Conservation (phyloP, 345 rosid genomes). For the Litchi chinensis region DNA sequence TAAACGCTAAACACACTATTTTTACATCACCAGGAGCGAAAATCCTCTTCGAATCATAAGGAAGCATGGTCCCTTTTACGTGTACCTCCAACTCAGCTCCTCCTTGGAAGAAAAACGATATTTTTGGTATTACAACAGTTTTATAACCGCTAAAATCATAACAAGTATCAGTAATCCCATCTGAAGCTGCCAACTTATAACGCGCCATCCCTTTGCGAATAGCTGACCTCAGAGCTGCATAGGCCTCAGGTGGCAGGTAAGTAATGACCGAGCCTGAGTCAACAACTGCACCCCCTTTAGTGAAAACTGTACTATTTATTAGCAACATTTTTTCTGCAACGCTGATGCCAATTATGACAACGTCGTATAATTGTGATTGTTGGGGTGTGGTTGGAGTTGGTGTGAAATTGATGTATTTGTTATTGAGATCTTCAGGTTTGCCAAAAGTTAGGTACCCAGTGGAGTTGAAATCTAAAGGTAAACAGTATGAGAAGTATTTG, state of each 20-base stretch:
- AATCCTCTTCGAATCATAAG: slow-evolving; percentile 1
- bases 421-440: neutral
- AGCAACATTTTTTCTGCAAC: slow-evolving; percentile 20
- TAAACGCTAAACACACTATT: slow-evolving; percentile 29
- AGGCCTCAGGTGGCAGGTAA: slow-evolving; percentile 34
- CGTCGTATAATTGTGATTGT: slow-evolving; percentile 24
- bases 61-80: neutral
- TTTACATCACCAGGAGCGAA: neutral
- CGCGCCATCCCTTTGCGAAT: slow-evolving; percentile 25
- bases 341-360: slow-evolving; percentile 20
- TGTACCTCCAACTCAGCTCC: slow-evolving; percentile 20
- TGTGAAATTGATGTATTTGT: slow-evolving; percentile 23
- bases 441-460: slow-evolving; percentile 36
- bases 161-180: slow-evolving; percentile 33
- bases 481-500: slow-evolving; percentile 35
- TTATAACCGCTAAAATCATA: slow-evolving; percentile 25
- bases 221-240: slow-evolving; percentile 15
- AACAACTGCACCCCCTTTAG: slow-evolving; percentile 13
- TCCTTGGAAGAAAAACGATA: slow-evolving; percentile 21
- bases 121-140: slow-evolving; percentile 10
- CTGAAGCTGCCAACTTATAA: slow-evolving; percentile 20
- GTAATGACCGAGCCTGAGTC: slow-evolving; percentile 43
- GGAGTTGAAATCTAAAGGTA: slow-evolving; percentile 31
- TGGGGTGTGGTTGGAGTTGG: neutral
- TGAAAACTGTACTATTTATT: slow-evolving; percentile 2